phyloP scores from a whole-genome alignment of 2,329 filamentous ascomycete genomes.

The Fusarium azukiicola region DNA sequence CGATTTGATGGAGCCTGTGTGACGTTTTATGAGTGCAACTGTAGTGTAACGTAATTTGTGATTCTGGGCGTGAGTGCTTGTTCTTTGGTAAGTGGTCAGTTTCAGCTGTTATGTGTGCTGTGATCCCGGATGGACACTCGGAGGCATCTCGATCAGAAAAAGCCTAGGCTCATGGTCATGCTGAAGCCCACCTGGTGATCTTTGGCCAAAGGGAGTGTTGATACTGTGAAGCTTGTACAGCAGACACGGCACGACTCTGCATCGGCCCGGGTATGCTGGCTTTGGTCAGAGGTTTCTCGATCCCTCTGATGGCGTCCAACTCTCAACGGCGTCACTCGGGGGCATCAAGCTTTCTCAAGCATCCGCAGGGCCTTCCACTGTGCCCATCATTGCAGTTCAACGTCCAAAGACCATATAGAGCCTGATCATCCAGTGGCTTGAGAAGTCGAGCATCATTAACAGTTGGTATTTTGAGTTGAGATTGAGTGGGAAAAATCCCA shows the following conservation, averaged over 20 bases:
- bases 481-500: neutral
- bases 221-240: no score
- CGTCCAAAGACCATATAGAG: neutral
- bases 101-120: neutral
- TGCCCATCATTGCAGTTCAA: neutral
- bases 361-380: neutral
- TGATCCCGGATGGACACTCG: neutral
- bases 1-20: slow-evolving; percentile 42
- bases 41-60: neutral
- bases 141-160: neutral
- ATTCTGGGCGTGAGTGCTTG: neutral
- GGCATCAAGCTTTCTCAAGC: neutral
- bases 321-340: neutral
- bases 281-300: no score
- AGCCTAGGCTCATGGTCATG: neutral
- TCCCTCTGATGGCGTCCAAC: neutral
- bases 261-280: no score
- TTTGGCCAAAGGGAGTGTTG: no score
- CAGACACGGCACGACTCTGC: no score
- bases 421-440: neutral
- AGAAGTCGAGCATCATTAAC: neutral
- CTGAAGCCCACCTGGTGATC: no score
- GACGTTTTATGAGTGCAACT: neutral
- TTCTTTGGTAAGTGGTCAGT: neutral
- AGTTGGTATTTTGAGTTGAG: neutral